Percentiles rank a stretch among this genome's conserved stretches.
These are phyloP conservation scores for Vaccinium vitisidaea DNA, from an alignment of 148 eudicot species.

Conservation along the genomic window DNA sequence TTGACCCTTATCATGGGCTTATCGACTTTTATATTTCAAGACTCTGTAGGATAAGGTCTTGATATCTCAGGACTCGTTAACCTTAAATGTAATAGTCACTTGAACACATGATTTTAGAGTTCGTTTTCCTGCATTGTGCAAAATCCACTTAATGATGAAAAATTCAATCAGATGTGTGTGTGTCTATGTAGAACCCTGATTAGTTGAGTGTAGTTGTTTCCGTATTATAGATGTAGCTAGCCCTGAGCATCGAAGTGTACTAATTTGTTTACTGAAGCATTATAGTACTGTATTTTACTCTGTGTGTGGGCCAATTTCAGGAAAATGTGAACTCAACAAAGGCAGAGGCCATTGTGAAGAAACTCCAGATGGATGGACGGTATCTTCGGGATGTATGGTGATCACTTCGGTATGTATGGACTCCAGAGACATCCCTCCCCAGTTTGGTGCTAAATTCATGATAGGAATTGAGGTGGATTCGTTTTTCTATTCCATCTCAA, in stretches of 20 bases:
- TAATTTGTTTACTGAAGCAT: neutral
- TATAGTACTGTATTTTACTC: neutral
- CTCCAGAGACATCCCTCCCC: neutral
- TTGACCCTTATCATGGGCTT: neutral
- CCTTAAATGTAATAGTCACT: neutral
- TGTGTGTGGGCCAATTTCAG: slow-evolving; percentile 32
- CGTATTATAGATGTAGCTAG: neutral
- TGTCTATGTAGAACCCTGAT: neutral
- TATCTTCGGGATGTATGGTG: slow-evolving; percentile 86
- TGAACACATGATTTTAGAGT: neutral
- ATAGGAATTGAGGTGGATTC: slow-evolving; percentile 12
- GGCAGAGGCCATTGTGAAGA: slow-evolving; percentile 72
- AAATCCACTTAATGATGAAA: neutral
- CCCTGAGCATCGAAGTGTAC: neutral
- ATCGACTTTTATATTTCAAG: neutral
- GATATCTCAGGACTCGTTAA: neutral
- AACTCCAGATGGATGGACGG: slow-evolving; percentile 75
- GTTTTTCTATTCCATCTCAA: slow-evolving; percentile 11
- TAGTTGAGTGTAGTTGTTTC: neutral
- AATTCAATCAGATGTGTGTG: neutral
- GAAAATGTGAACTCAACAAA: slow-evolving; percentile 57
- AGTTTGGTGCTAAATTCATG: neutral
- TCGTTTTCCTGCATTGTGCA: neutral
- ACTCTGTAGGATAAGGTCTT: neutral
- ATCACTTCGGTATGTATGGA: slow-evolving; percentile 7